These are phyloP conservation scores for Colletotrichum melonis DNA, from an alignment of 2,329 filamentous ascomycete species.

Conservation along the genomic window DNA sequence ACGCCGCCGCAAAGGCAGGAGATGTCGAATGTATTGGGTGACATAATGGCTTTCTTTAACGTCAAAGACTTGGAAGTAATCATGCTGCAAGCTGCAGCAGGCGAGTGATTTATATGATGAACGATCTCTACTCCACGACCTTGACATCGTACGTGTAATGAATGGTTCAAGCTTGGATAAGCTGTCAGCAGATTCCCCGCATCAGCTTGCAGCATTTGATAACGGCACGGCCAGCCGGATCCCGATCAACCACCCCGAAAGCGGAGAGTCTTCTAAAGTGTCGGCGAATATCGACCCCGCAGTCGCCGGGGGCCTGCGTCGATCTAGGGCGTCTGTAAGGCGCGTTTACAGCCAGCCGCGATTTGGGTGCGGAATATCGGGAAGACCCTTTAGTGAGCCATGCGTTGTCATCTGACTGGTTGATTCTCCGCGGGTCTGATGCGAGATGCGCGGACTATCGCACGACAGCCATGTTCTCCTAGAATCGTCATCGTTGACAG, in stretches of 20 bases:
- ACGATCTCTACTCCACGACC: no score
- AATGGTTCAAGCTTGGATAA: no score
- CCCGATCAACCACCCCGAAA: neutral
- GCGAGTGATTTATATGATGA: neutral
- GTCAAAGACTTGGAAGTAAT: no score
- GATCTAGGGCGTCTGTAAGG: neutral
- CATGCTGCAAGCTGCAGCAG: no score
- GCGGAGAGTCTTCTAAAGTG: neutral
- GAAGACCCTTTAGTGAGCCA: neutral
- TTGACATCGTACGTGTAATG: neutral
- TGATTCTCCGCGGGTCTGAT: neutral
- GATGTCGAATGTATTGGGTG: constrained; percentile 12
- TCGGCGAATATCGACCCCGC: neutral
- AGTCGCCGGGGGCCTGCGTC: neutral
- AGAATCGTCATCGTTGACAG: no score
- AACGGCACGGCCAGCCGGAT: constrained; percentile 1
- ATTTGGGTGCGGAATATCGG: neutral
- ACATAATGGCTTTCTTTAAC: neutral
- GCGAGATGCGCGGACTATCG: neutral
- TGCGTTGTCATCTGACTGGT: neutral
- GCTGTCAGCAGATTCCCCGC: constrained; percentile 1
- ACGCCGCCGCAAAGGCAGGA: constrained; percentile 44
- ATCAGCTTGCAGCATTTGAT: neutral
- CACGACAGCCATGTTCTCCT: no score
- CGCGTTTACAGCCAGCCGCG: neutral